Evolutionary conservation across 2,329 filamentous ascomycete species (phyloP), one percentile per base, ranked within the genome.

Genomic region (Escovopsis weberi): DNA sequence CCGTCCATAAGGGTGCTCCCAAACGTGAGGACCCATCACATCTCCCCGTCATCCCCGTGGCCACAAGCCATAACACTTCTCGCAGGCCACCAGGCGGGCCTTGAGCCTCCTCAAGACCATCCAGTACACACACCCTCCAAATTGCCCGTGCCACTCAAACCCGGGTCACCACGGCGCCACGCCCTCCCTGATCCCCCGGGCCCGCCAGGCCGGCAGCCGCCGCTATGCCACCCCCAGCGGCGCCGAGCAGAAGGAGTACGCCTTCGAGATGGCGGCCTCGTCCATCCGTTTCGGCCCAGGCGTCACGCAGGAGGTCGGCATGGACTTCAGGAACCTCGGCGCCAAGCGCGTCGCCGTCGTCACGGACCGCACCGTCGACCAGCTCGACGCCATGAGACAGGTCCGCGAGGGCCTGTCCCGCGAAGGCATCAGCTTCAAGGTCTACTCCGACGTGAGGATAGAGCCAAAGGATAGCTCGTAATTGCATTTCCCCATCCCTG

Each of bases 181-280:
- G 35, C 64, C 75, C 35, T 68, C 74, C 46, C 65, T 88, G 46
- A 61, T 69, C 12, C 69, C 70, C 19, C 69, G 65, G 43, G 60
- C 55, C 38, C 47, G 55, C 50, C 45, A 61, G 50, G 50, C 63
- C 32, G 63, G 54, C 30, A 47, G 51, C 23, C 60, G 75, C 32
- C 68, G 67, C 40, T 79, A 75, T 60, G 87, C 85, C n/a, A 89
- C 85, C 0, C 85, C 88, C 0, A 66, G 82, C 30, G 55, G 55
- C 34, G 66, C 82, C 26, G 64, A 72, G 8, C 72, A 87, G 55
- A 94, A 93, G 60, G 91, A 98, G 61, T 98, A 98, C 65, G 91
- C 91, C 12, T 98, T 98, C 58, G 91, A 98, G 62, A 94, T 98
- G 89, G 91, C 91, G 0, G 87, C 91, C 2, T 94, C 85, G 1